phyloP scores from a whole-genome alignment of 75 land plant species.

The Sequoiadendron giganteum region DNA sequence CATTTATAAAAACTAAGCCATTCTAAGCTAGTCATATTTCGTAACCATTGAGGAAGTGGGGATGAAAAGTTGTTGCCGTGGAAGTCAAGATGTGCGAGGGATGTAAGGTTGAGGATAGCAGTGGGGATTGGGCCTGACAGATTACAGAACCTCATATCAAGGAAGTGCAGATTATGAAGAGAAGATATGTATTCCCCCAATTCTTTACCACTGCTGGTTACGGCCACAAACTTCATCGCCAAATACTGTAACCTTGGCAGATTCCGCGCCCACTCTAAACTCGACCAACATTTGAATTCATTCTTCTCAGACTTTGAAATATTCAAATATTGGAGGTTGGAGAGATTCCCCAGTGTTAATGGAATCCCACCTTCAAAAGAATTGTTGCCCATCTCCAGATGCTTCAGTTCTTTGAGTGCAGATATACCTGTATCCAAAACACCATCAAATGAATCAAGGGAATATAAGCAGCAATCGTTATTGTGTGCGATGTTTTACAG shows the following conservation, averaged over 20 bases:
- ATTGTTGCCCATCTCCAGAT: background rate
- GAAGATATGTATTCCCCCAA: background rate
- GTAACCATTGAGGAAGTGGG: background rate
- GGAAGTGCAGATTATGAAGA: background rate
- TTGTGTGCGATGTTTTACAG: too few relatives aligned
- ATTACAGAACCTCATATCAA: background rate
- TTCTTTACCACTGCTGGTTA: background rate
- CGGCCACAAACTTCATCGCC: background rate
- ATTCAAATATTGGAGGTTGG: background rate
- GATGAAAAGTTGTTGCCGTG: background rate
- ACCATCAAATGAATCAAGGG: too few relatives aligned
- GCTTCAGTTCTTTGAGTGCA: background rate
- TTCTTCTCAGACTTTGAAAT: background rate
- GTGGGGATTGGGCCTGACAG: background rate
- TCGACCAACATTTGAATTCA: background rate
- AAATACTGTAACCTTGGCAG: background rate
- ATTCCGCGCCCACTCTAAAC: background rate
- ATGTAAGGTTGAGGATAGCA: background rate
- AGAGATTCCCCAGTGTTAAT: background rate
- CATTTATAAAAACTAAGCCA: background rate
- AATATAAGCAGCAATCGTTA: too few relatives aligned
- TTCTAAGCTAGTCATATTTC: background rate
- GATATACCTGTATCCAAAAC: background rate
- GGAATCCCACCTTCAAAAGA: background rate
- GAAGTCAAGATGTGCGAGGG: background rate